Evolutionary conservation across 2,329 filamentous ascomycete species (phyloP).

Genomic region (Clonostachys byssicola): DNA sequence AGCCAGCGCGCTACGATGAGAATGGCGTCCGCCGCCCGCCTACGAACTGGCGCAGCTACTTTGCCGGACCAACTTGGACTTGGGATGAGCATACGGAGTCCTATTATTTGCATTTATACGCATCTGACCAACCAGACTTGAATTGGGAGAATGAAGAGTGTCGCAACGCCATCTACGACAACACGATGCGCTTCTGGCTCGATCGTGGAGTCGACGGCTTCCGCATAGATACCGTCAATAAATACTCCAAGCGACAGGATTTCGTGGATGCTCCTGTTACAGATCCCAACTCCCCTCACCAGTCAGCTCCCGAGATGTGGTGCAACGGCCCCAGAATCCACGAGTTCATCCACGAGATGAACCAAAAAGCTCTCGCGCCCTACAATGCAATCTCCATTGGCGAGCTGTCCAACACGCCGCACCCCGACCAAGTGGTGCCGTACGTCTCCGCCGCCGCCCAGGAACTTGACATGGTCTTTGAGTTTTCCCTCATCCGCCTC

Average conservation of each 20-base stretch:
- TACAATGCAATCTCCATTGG: conserved; percentile 60
- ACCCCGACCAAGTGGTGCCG: conserved; percentile 43
- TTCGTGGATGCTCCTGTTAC: conserved; percentile 48
- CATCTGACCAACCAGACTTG: conserved; percentile 67
- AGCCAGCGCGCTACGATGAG: conserved; percentile 45
- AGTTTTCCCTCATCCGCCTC: conserved; percentile 52
- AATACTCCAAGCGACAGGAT: conserved; percentile 56
- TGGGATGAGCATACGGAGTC: conserved; percentile 45
- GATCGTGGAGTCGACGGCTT: conserved; percentile 63
- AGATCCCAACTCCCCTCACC: conserved; percentile 27
- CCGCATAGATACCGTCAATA: conserved; percentile 65
- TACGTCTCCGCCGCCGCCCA: conserved; percentile 49
- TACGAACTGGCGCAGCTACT: conserved; percentile 50
- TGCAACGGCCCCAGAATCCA: conserved; percentile 60
- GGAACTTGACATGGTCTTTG: conserved; percentile 60
- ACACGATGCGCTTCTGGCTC: conserved; percentile 70
- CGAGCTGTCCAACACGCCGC: conserved; percentile 53
- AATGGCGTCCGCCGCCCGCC: conserved; percentile 52
- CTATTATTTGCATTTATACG: conserved; percentile 60
- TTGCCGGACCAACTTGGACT: conserved; percentile 44
- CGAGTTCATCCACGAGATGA: conserved; percentile 58
- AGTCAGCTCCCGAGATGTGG: conserved; percentile 44
- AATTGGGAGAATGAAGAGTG: conserved; percentile 71
- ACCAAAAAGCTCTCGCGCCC: conserved; percentile 40
- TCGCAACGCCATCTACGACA: conserved; percentile 61